Evolutionary conservation across 108 stramenopile genomes (phyloP).

Genomic region (Skeletonema potamos): DNA sequence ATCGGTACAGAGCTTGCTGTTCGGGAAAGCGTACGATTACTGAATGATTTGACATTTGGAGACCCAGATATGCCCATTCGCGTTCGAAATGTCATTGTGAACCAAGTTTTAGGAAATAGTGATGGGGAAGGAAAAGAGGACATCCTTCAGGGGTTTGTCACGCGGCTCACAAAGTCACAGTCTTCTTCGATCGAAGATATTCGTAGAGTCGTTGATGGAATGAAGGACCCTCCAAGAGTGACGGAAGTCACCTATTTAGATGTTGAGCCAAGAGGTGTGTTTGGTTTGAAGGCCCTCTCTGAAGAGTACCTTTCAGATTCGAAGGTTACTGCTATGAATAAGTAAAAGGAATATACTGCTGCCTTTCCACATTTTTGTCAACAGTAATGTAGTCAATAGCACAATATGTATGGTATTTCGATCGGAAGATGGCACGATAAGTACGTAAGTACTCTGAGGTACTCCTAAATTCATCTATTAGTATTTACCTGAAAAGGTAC

Average conservation of each 20-base stretch:
- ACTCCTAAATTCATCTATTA: too few relatives aligned
- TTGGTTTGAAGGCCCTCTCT: constrained; percentile 78
- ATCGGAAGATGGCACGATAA: too few relatives aligned
- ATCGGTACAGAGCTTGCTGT: constrained; percentile 88
- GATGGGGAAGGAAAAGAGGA: constrained; percentile 4
- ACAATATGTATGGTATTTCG: too few relatives aligned
- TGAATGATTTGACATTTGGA: constrained; percentile 88
- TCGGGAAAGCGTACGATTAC: constrained; percentile 77
- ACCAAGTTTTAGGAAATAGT: constrained; percentile 77
- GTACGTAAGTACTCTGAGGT: too few relatives aligned
- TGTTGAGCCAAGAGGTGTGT: constrained; percentile 87
- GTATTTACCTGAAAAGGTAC: too few relatives aligned
- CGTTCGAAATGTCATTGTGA: constrained; percentile 82
- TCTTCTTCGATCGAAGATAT: constrained; percentile 31
- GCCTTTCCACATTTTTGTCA: too few relatives aligned
- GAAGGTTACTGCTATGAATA: neutral
- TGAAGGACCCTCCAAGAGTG: constrained; percentile 50
- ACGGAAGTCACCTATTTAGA: constrained; percentile 71
- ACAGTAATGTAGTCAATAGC: too few relatives aligned
- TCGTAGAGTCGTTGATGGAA: constrained; percentile 21
- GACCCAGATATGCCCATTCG: constrained; percentile 86
- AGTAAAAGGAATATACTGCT: neutral
- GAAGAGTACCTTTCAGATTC: constrained; percentile 41
- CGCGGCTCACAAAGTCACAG: constrained; percentile 31
- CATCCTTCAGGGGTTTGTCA: constrained; percentile 23